Conservation (phyloP, 805 yeast species). For the Lipomyces mesembrius region DNA sequence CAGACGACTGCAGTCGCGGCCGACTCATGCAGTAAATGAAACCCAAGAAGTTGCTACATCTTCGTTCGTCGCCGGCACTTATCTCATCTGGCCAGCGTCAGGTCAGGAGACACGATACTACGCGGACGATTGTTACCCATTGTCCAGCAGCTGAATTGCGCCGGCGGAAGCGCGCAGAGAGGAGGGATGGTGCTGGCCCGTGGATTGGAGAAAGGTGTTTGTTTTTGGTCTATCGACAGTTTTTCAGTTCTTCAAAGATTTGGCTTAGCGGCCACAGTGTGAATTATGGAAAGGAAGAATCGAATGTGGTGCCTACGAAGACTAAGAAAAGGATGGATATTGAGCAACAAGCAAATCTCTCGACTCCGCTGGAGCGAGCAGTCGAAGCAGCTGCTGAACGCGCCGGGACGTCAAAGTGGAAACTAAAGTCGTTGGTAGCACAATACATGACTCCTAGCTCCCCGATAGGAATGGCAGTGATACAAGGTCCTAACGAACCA, state of each 20-base stretch:
- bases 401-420: background rate
- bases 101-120: background rate
- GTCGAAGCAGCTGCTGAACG: slow-evolving; percentile 1
- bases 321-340: background rate
- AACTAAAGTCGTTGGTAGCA: background rate
- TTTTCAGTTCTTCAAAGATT: background rate
- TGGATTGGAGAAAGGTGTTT: background rate
- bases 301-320: background rate
- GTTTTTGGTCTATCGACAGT: background rate
- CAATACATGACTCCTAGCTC: background rate
- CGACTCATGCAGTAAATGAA: background rate
- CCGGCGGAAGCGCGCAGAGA: background rate
- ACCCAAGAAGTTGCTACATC: background rate
- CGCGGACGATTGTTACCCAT: background rate
- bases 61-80: background rate
- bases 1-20: background rate
- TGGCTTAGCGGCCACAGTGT: background rate
- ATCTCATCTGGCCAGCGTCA: background rate
- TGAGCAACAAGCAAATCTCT: background rate
- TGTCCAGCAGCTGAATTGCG: background rate
- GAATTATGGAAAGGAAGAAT: background rate
- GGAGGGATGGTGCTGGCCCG: background rate
- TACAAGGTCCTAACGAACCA: background rate
- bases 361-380: background rate
- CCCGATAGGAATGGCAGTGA: background rate